Conservation (phyloP, 169 alveolate species). For the Plasmodium gonderi region DNA sequence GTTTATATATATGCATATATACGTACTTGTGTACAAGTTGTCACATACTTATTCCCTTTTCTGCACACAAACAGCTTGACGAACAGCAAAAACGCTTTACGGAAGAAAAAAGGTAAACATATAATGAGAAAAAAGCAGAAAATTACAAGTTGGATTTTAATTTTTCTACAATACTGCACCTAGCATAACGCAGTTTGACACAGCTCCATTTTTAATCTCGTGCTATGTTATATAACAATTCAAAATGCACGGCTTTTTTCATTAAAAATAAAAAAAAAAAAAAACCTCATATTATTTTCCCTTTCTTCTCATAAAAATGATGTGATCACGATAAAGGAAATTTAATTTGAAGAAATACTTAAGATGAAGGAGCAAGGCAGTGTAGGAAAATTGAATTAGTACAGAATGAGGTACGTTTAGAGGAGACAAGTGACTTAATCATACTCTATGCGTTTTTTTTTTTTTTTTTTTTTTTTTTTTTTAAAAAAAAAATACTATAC, state of each 20-base stretch:
- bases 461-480: neutral
- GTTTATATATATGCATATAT: neutral
- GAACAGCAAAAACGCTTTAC: slow-evolving; percentile 26
- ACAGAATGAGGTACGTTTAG: neutral
- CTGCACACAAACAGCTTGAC: slow-evolving; percentile 14
- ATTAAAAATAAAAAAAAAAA: neutral
- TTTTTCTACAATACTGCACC: neutral
- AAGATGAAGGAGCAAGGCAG: neutral
- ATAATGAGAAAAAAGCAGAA: neutral
- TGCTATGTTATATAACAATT: neutral
- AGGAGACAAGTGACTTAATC: neutral
- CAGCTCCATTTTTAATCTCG: too few relatives aligned
- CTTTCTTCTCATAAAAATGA: neutral
- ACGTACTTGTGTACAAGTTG: neutral
- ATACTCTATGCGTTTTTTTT: neutral
- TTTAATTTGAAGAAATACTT: slow-evolving; percentile 28
- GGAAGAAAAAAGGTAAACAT: slow-evolving; percentile 17
- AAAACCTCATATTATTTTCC: neutral
- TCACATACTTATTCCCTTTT: neutral
- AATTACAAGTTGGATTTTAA: neutral
- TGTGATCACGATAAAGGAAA: slow-evolving; percentile 6
- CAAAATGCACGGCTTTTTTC: neutral
- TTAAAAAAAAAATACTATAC: too few relatives aligned
- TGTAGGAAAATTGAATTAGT: neutral
- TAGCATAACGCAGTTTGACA: neutral